Evolutionary conservation across 371 early-diverging fungal genomes (phyloP).

Genomic region (Mortierella sp.): DNA sequence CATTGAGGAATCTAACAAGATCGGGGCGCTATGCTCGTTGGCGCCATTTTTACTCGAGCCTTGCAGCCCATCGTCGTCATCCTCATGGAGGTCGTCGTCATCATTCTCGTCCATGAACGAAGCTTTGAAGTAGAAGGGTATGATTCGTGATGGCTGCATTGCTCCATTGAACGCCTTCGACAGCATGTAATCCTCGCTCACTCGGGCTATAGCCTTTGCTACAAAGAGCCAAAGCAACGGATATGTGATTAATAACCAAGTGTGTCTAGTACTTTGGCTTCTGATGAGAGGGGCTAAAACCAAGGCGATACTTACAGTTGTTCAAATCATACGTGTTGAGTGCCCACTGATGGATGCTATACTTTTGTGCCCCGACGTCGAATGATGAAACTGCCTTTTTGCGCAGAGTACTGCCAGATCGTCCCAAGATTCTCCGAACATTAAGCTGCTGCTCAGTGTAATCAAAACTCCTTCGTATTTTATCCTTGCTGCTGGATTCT

Average conservation of each 20-base stretch:
- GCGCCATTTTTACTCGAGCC: background rate
- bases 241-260: background rate
- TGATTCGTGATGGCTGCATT: slow-evolving; percentile 59
- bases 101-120: slow-evolving; percentile 41
- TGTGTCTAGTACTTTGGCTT: slow-evolving; percentile 11
- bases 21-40: slow-evolving; percentile 3
- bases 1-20: slow-evolving; percentile 28
- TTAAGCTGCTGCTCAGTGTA: slow-evolving; percentile 26
- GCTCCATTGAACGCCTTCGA: slow-evolving; percentile 61
- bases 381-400: slow-evolving; percentile 20
- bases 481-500: slow-evolving; percentile 12
- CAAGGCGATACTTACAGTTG: slow-evolving; percentile 23
- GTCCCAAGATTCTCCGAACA: slow-evolving; percentile 20
- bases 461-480: slow-evolving; percentile 25
- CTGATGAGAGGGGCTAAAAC: slow-evolving; percentile 17
- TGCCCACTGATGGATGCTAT: slow-evolving; percentile 37
- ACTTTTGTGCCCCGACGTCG: slow-evolving; percentile 49
- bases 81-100: slow-evolving; percentile 37
- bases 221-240: background rate
- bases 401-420: background rate
- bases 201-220: slow-evolving; percentile 40
- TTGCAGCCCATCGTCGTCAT: slow-evolving; percentile 18
- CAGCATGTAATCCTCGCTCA: slow-evolving; percentile 54
- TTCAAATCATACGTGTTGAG: slow-evolving; percentile 34
- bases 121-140: slow-evolving; percentile 60